These are phyloP conservation scores for Cryphonectria radicalis DNA, from an alignment of 2,329 filamentous ascomycete genomes.

Conservation along the genomic window DNA sequence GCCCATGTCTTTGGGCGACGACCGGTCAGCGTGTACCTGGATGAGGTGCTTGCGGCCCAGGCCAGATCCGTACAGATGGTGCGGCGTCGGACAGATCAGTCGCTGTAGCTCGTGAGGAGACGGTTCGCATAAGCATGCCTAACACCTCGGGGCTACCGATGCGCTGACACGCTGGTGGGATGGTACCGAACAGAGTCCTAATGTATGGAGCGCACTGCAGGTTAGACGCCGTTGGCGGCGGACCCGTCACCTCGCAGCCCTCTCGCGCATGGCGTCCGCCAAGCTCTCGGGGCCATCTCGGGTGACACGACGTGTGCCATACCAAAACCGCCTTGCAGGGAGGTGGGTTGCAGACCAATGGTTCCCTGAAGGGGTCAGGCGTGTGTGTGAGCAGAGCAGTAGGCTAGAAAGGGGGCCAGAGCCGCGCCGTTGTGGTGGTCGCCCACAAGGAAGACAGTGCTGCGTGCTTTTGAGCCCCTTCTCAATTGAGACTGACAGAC, in stretches of 20 bases:
- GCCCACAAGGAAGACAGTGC: background rate
- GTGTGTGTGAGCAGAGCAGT: background rate
- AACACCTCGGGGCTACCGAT: background rate
- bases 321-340: background rate
- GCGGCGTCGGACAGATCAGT: background rate
- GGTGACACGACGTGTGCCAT: background rate
- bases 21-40: background rate
- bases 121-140: background rate
- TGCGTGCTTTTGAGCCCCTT: background rate
- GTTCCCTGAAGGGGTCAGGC: background rate
- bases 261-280: background rate
- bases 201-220: background rate
- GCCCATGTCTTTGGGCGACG: background rate
- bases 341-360: background rate
- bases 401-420: background rate
- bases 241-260: background rate
- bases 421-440: constrained; percentile 1
- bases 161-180: background rate
- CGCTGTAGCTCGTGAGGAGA: background rate
- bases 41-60: background rate
- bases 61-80: background rate
- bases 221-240: constrained; percentile 14
- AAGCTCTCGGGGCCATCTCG: background rate
- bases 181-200: background rate
- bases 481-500: background rate